Conservation (phyloP, 164 flowering plant genomes). For the Nymphaea thermarum region DNA sequence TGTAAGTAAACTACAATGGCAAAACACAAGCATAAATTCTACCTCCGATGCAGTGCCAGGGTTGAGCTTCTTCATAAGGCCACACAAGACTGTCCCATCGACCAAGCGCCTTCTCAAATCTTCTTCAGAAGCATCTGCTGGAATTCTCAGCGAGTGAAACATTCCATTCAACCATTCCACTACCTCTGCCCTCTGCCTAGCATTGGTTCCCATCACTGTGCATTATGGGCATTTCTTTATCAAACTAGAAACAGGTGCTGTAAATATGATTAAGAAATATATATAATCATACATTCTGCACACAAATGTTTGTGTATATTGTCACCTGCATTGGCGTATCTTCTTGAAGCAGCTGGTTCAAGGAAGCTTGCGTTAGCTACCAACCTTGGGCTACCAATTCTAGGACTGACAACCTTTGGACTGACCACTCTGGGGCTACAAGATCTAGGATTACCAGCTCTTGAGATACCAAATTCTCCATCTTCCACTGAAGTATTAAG, state of each 20-base stretch:
- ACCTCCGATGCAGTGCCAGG: conserved; percentile 49
- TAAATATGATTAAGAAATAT: not conserved
- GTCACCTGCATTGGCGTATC: not conserved
- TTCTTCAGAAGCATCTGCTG: conserved; percentile 61
- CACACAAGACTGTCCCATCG: conserved; percentile 53
- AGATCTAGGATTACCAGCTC: not conserved
- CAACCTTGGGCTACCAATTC: not conserved
- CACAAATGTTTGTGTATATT: no score
- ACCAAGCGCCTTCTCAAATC: conserved; percentile 46
- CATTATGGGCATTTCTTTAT: not conserved
- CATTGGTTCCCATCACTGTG: not conserved
- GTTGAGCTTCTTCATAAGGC: conserved; percentile 39
- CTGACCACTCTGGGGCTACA: not conserved
- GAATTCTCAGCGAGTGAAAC: conserved; percentile 35
- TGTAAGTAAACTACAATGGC: not conserved
- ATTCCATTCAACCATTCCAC: conserved; percentile 47
- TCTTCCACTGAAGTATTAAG: not conserved
- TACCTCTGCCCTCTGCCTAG: not conserved
- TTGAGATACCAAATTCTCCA: not conserved
- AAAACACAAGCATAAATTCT: conserved; percentile 4
- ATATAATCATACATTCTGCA: no score
- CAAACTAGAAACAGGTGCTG: not conserved
- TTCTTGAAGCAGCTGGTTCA: not conserved
- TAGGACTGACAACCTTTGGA: not conserved
- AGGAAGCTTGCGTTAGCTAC: not conserved